A percentile compares a stretch with the other conserved stretches of the same genome.
Evolutionary conservation across 1,139 yeast species (phyloP).

Genomic region (Candida mesenterica): DNA sequence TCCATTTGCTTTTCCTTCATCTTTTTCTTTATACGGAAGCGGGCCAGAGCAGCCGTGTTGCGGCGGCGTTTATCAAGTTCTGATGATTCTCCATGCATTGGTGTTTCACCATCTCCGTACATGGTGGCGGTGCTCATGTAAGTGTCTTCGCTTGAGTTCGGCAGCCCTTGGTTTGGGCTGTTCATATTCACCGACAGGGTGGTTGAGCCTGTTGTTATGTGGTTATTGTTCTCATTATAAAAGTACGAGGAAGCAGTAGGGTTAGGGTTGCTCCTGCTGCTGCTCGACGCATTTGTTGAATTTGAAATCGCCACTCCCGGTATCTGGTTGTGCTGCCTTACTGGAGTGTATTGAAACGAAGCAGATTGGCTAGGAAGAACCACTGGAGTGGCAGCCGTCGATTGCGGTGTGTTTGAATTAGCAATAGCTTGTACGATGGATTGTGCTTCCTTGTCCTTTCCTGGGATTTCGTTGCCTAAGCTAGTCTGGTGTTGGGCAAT

Average conservation of each 20-base stretch:
- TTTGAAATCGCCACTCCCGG: conserved; percentile 6
- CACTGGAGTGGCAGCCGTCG: conserved; percentile 2
- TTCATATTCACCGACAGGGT: conserved; percentile 9
- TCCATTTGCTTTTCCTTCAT: conserved; percentile 85
- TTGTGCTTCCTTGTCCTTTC: conserved; percentile 3
- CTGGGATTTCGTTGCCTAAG: conserved; percentile 23
- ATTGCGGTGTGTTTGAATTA: too few species aligned
- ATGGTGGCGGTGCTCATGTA: conserved; percentile 1
- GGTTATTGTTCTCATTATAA: conserved; percentile 1
- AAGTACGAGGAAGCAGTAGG: neutral
- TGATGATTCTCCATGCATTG: conserved; percentile 7
- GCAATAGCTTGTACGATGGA: neutral
- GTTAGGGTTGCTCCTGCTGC: neutral
- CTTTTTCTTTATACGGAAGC: conserved; percentile 80
- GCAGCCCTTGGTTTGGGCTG: conserved; percentile 9
- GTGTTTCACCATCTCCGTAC: conserved; percentile 7
- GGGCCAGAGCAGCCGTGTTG: conserved; percentile 79
- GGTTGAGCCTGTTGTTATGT: conserved; percentile 1
- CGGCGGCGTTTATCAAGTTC: conserved; percentile 67
- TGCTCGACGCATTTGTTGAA: neutral
- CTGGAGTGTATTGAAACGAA: conserved; percentile 18
- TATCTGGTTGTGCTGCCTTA: conserved; percentile 24
- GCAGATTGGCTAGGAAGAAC: conserved; percentile 14
- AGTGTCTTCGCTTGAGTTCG: conserved; percentile 10
- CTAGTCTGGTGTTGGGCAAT: conserved; percentile 64